Evolutionary conservation across 495 filamentous ascomycete genomes (phyloP).

Genomic region (Penicillium argentinense): DNA sequence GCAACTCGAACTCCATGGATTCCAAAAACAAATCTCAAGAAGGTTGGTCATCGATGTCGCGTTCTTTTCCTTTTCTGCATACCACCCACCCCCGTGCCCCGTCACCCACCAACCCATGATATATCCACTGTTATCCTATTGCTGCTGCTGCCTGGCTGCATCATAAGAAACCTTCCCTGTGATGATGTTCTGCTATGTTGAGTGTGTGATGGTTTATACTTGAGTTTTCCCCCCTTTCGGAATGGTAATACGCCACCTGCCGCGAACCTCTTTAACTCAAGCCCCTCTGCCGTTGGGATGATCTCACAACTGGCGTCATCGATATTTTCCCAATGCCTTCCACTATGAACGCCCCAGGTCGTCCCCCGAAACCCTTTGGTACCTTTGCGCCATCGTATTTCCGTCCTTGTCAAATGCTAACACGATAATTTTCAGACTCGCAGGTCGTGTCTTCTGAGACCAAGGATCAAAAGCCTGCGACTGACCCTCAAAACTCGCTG

Average conservation of each 20-base stretch:
- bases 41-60: slow-evolving; percentile 18
- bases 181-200: slow-evolving; percentile 10
- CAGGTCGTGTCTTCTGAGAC: slow-evolving; percentile 40
- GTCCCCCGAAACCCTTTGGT: slow-evolving; percentile 24
- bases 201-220: slow-evolving; percentile 14
- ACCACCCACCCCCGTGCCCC: too few species aligned
- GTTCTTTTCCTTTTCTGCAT: slow-evolving; percentile 11
- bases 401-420: too few species aligned
- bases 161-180: slow-evolving; percentile 5
- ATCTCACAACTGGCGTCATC: slow-evolving; percentile 50
- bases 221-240: slow-evolving; percentile 23
- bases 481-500: slow-evolving; percentile 54
- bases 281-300: slow-evolving; percentile 41
- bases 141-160: too few species aligned
- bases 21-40: slow-evolving; percentile 49
- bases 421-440: slow-evolving; percentile 41
- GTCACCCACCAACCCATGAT: too few species aligned
- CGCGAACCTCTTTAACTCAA: slow-evolving; percentile 30
- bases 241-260: slow-evolving; percentile 39
- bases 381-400: slow-evolving; percentile 27
- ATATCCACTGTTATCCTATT: too few species aligned
- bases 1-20: slow-evolving; percentile 49
- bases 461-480: slow-evolving; percentile 43
- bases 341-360: slow-evolving; percentile 22
- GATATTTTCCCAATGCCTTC: slow-evolving; percentile 26